A percentile compares a stretch with the other conserved stretches of the same genome.
These are phyloP conservation scores for Globisporangium viniferum DNA, from an alignment of 352 stramenopile genomes.

Conservation along the genomic window DNA sequence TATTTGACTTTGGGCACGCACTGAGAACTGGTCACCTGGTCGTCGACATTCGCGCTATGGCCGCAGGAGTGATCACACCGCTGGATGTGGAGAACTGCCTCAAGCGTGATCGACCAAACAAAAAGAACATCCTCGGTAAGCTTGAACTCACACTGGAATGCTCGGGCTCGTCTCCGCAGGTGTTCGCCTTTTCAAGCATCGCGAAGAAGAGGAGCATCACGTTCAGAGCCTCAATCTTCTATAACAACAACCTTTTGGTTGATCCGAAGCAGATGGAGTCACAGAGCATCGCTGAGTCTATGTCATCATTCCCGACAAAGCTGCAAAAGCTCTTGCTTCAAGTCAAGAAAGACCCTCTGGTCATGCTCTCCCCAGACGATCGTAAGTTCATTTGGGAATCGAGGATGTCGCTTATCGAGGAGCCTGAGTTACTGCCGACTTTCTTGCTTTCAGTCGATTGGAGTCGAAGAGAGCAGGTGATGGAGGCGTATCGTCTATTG, in stretches of 20 bases:
- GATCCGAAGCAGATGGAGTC: conserved; percentile 1
- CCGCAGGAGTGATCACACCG: conserved; percentile 41
- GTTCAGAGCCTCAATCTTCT: conserved; percentile 74
- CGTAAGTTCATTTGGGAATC: conserved; percentile 67
- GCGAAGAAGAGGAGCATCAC: conserved; percentile 49
- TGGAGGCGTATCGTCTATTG: conserved; percentile 78
- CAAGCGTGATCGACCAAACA: conserved; percentile 26
- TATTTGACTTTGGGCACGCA: conserved; percentile 82
- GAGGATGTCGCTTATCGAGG: conserved; percentile 51
- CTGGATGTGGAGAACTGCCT: conserved; percentile 78
- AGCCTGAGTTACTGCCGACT: conserved; percentile 77
- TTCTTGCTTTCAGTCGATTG: conserved; percentile 87
- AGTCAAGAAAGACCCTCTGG: conserved; percentile 62
- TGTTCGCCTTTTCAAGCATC: conserved; percentile 63
- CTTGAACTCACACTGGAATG: conserved; percentile 50
- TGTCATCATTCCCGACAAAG: conserved; percentile 31
- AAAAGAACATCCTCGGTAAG: conserved; percentile 34
- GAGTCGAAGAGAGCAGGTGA: conserved; percentile 68
- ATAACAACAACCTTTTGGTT: conserved; percentile 18
- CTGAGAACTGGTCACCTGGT: conserved; percentile 45
- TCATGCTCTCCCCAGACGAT: conserved; percentile 56
- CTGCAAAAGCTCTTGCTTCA: conserved; percentile 46
- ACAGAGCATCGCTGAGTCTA: conserved; percentile 8
- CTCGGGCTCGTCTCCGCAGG: conserved; percentile 32
- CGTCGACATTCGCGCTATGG: conserved; percentile 28